These are phyloP conservation scores for Pharus latifolius DNA, from an alignment of 176 grass and related monocot species.

Conservation along the genomic window DNA sequence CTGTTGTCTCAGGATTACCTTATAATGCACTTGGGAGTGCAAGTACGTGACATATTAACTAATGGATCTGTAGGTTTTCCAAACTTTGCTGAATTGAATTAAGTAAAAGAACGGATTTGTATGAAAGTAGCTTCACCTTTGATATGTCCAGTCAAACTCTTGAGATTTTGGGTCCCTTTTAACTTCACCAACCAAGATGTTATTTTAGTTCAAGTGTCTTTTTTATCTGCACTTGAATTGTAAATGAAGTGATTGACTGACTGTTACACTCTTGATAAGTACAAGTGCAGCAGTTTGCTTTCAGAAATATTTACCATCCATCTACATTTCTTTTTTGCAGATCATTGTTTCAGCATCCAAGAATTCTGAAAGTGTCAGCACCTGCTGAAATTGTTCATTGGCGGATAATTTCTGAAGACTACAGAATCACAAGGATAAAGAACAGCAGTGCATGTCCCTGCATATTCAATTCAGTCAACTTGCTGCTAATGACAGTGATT, in stretches of 20 bases:
- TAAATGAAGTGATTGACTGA: background rate
- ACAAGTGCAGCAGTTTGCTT: background rate
- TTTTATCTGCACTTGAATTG: background rate
- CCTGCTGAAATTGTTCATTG: background rate
- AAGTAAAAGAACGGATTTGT: background rate
- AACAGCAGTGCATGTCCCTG: background rate
- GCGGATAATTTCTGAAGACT: background rate
- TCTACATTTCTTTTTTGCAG: background rate
- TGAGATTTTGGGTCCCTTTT: background rate
- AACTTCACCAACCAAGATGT: background rate
- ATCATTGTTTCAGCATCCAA: background rate
- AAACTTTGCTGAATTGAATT: background rate
- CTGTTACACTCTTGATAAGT: background rate
- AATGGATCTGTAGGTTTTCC: background rate
- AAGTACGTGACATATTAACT: background rate
- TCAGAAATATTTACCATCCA: background rate
- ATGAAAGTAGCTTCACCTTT: background rate
- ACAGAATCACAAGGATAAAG: background rate
- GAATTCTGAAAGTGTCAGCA: background rate
- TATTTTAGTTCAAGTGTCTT: background rate
- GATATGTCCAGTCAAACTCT: background rate
- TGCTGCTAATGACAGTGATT: constrained; percentile 21
- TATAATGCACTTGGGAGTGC: constrained; percentile 1
- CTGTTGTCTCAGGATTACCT: constrained; percentile 21
- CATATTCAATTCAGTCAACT: constrained; percentile 25